Evolutionary conservation across 2,329 filamentous ascomycete species (phyloP), one percentile per base, ranked within the genome.

Genomic region (Metarhizium anisopliae): DNA sequence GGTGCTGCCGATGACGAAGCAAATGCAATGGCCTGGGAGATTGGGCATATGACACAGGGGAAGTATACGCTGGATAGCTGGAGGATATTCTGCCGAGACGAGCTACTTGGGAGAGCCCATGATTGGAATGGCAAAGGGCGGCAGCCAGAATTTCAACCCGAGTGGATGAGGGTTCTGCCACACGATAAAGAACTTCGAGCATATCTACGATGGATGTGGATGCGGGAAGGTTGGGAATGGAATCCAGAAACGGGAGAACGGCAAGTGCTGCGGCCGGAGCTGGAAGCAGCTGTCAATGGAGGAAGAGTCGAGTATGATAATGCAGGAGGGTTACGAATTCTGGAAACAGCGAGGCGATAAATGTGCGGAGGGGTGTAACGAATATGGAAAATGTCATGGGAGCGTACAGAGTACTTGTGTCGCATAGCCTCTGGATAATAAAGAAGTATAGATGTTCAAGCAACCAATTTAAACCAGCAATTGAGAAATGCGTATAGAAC

Each of bases 81-180:
- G 89, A 83, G 92, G 3, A 96, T 96, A 60, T 96, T 96, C 70
- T 96, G 90, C 67, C 83, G 92, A 2, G 92, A 96, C 67, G 76
- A 79, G 36, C 69, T 95, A 29, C 80, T 91, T 7, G 86, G 84
- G 0, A 69, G 84, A 18, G 83, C 86, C 1, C 67, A 72, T 10
- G 82, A 85, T 59, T 90, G 86, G 81, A 85, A 83, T 63, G 87
- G 87, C 1, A 74, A 71, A 63, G 66, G 80, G 61, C 60, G 72
- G 63, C 61, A 72, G 64, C 58, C 70, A 53, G 74, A 76, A 14
- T 90, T 92, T 66, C 85, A 90, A 63, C 89, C 90, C 0, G 92
- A 96, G 70, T 96, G 92, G 92, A 94, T 91, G 79, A 81, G 89
- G 3, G 90, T 96, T 1, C 67, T 87, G 51, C 90, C 92, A 0